phyloP scores from a whole-genome alignment of 2,329 filamentous ascomycete species.

The Aureobasidium sp. region DNA sequence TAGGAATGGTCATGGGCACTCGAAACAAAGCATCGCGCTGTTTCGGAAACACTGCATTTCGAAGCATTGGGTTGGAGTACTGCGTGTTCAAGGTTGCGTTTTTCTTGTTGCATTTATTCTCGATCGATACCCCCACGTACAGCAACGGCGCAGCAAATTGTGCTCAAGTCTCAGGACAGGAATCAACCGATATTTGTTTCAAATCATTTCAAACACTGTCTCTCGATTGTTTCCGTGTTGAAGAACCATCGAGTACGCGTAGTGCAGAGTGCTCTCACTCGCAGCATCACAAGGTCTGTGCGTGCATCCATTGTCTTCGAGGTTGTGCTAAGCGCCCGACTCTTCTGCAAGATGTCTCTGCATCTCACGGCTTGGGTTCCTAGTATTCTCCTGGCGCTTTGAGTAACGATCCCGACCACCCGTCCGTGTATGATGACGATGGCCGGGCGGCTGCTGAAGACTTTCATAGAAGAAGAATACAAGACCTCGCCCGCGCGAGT shows the following conservation, averaged over 20 bases:
- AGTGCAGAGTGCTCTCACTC: not conserved
- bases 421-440: slow-evolving; percentile 4
- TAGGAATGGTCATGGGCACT: not conserved
- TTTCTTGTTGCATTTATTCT: not conserved
- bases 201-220: not conserved
- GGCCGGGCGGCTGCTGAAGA: not conserved
- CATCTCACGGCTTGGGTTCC: not conserved
- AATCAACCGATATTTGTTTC: not conserved
- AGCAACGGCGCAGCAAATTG: not conserved
- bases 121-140: slow-evolving; percentile 3
- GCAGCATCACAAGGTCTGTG: not conserved
- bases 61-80: slow-evolving; percentile 8
- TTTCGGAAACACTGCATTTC: not conserved
- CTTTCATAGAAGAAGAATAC: not conserved
- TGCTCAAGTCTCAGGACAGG: not conserved
- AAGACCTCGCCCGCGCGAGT: slow-evolving; percentile 1
- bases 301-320: not conserved
- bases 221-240: not conserved
- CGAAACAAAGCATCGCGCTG: not conserved
- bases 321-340: slow-evolving; percentile 8
- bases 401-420: not conserved
- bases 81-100: not conserved
- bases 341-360: slow-evolving; percentile 11
- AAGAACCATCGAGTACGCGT: not conserved
- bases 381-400: not conserved